Conservation (phyloP, 257 asterid species). For the Nemophila menziesii region DNA sequence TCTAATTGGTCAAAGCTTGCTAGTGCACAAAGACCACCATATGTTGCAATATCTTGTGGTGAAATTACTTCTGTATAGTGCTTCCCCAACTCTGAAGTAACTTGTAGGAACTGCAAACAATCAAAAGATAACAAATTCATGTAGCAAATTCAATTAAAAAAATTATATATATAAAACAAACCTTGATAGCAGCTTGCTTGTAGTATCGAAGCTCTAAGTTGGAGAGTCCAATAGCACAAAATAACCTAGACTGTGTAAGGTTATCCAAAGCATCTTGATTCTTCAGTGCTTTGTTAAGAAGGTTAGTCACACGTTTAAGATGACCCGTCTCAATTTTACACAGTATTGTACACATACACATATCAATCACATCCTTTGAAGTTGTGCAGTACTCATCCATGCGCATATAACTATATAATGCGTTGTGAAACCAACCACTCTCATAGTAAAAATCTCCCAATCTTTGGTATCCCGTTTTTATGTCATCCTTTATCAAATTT, state of each 20-base stretch:
- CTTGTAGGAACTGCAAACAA: conserved; percentile 70
- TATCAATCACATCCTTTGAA: conserved; percentile 66
- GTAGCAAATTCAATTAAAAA: neutral
- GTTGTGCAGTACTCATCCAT: conserved; percentile 98
- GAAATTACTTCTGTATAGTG: conserved; percentile 78
- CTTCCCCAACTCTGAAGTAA: conserved; percentile 74
- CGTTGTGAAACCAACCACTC: conserved; percentile 80
- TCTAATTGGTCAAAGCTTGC: conserved; percentile 95
- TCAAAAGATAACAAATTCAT: conserved; percentile 4
- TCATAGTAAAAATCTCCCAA: conserved; percentile 89
- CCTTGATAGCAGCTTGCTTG: conserved; percentile 98
- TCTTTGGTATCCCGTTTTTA: conserved; percentile 96
- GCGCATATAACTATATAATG: conserved; percentile 85
- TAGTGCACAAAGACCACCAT: conserved; percentile 96
- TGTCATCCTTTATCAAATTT: conserved; percentile 93
- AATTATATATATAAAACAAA: no score
- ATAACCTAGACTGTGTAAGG: conserved; percentile 53
- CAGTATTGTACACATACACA: conserved; percentile 85
- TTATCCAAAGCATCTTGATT: conserved; percentile 66
- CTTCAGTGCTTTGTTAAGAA: conserved; percentile 79
- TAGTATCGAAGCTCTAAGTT: conserved; percentile 67
- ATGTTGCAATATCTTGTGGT: conserved; percentile 93
- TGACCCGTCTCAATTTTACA: conserved; percentile 98
- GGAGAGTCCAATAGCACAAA: conserved; percentile 90
- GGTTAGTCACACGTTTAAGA: conserved; percentile 86